Evolutionary conservation across 108 stramenopile species (phyloP).

Genomic region (Nannochloropsis gaditana): DNA sequence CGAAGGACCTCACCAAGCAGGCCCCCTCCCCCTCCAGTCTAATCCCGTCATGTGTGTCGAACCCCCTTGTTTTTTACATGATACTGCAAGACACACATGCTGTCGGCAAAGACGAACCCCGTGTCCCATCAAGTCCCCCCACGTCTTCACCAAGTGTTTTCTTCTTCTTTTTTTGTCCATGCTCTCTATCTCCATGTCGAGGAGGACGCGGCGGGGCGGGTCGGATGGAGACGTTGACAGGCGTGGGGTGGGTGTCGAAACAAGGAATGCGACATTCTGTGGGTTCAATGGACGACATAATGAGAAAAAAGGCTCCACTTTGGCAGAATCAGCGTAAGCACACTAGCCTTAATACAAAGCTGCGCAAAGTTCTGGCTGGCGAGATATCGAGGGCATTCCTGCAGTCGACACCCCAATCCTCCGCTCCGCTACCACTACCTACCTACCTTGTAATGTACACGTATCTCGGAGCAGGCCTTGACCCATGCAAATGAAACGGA

Average conservation of each 20-base stretch:
- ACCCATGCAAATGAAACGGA: slow-evolving; percentile 23
- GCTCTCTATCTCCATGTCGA: background rate
- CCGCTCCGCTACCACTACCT: no score
- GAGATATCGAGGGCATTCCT: no score
- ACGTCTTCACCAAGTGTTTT: slow-evolving; percentile 1
- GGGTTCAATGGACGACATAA: background rate
- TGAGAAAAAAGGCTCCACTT: background rate
- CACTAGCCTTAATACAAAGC: no score
- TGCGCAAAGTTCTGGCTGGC: no score
- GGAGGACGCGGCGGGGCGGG: background rate
- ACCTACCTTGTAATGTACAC: background rate
- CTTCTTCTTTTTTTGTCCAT: background rate
- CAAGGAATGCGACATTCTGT: background rate
- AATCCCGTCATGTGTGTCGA: background rate
- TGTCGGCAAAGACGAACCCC: background rate
- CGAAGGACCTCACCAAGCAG: no score
- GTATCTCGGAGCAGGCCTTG: background rate
- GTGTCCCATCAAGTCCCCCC: background rate
- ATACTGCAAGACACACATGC: background rate
- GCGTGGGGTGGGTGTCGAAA: slow-evolving; percentile 18
- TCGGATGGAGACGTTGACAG: slow-evolving; percentile 24
- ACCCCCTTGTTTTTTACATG: background rate
- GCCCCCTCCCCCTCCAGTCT: background rate
- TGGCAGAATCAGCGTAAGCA: no score
- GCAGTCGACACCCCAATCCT: no score